phyloP scores from a whole-genome alignment of 2,329 filamentous ascomycete species.

The Colletotrichum trifolii region DNA sequence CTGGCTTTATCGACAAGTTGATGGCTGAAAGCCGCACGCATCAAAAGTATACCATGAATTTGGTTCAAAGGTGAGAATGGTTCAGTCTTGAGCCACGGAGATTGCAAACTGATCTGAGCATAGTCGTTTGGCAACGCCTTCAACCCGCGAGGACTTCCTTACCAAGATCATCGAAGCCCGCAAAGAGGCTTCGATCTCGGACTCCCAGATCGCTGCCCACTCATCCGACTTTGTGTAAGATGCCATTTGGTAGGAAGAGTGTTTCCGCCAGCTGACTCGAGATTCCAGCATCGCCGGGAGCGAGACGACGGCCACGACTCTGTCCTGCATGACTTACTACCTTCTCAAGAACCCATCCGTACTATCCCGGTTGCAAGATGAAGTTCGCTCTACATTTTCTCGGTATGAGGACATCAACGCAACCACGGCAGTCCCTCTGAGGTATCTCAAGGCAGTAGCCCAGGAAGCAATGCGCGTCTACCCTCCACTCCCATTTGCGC shows the following conservation, averaged over 20 bases:
- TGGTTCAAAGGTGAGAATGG: conserved; percentile 11
- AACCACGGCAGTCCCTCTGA: conserved; percentile 9
- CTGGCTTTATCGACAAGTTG: neutral
- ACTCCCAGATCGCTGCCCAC: conserved; percentile 42
- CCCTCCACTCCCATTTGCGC: conserved; percentile 25
- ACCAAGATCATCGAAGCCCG: conserved; percentile 11
- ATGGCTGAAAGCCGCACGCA: conserved; percentile 4
- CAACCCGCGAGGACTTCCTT: conserved; percentile 18
- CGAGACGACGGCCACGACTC: conserved; percentile 60
- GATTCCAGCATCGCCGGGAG: conserved; percentile 46
- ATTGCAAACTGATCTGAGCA: neutral
- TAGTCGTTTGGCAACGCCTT: neutral
- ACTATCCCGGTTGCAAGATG: conserved; percentile 35
- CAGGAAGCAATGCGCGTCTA: conserved; percentile 35
- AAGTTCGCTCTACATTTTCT: conserved; percentile 40
- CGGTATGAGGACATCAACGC: conserved; percentile 38
- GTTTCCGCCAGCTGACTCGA: neutral
- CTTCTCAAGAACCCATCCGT: conserved; percentile 20
- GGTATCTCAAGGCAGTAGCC: conserved; percentile 31
- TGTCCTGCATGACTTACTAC: conserved; percentile 43
- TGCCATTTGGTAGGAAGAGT: neutral
- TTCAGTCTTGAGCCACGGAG: too few relatives aligned
- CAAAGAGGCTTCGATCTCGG: conserved; percentile 31
- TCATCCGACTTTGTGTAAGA: conserved; percentile 41
- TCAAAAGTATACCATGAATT: conserved; percentile 8